Evolutionary conservation across 2,329 filamentous ascomycete genomes (phyloP).

Genomic region (Cladophialophora yegresii): DNA sequence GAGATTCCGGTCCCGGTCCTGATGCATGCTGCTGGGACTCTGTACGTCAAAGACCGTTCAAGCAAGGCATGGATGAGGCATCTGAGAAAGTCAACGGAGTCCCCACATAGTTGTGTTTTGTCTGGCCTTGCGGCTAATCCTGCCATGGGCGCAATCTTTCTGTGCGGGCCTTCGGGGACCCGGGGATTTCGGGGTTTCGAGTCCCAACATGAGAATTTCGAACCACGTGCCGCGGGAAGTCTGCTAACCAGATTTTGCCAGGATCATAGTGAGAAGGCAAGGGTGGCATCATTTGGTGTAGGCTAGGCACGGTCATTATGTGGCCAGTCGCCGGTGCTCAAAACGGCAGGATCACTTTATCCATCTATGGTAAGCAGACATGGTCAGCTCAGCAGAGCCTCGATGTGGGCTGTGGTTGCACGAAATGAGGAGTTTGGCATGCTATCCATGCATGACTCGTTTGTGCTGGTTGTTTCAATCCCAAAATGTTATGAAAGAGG

Average conservation of each 20-base stretch:
- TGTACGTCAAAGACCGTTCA: slow-evolving; percentile 21
- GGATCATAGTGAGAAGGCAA: slow-evolving; percentile 13
- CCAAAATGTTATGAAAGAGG: not conserved
- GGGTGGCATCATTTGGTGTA: slow-evolving; percentile 5
- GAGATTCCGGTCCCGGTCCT: slow-evolving; percentile 7
- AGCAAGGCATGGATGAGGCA: not conserved
- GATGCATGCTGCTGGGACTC: slow-evolving; percentile 5
- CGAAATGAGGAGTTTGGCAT: slow-evolving; percentile 7
- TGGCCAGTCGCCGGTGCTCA: slow-evolving; percentile 2
- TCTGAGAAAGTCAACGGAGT: not conserved
- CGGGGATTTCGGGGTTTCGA: slow-evolving; percentile 17
- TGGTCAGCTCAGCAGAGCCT: slow-evolving; percentile 8
- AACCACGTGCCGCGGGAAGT: not conserved
- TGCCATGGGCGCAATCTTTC: not conserved
- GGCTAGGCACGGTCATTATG: slow-evolving; percentile 5
- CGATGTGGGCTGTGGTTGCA: not conserved
- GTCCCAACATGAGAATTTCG: not conserved
- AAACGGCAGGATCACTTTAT: slow-evolving; percentile 9
- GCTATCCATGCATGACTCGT: slow-evolving; percentile 4
- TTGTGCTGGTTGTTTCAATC: slow-evolving; percentile 12
- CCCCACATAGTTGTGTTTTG: slow-evolving; percentile 4
- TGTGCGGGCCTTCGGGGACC: slow-evolving; percentile 14
- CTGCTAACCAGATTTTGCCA: slow-evolving; percentile 7
- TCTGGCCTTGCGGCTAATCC: slow-evolving; percentile 11
- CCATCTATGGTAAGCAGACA: slow-evolving; percentile 5